A percentile compares a stretch with the other conserved stretches of the same genome.
Evolutionary conservation across 2,329 filamentous ascomycete genomes (phyloP).

Genomic region (Macrophomina pseudophaseolina): DNA sequence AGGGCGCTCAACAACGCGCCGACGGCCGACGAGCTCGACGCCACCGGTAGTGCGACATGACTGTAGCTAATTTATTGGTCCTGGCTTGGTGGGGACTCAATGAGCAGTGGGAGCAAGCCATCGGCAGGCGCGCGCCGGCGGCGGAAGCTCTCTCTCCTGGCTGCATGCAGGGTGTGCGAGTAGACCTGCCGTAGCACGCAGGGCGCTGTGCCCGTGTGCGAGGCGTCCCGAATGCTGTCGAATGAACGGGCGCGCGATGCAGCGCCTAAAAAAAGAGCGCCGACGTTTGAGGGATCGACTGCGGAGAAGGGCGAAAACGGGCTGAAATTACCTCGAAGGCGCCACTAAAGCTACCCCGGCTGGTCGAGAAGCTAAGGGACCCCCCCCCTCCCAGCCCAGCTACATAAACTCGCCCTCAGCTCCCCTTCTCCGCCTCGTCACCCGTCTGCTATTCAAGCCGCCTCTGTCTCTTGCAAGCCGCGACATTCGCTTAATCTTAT

Average conservation of each 20-base stretch:
- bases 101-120: not conserved
- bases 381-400: not conserved
- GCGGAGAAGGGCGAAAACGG: conserved; percentile 14
- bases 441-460: conserved; percentile 13
- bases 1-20: not conserved
- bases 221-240: not conserved
- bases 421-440: not conserved
- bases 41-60: conserved; percentile 12
- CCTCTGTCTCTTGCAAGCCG: not conserved
- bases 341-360: conserved; percentile 4
- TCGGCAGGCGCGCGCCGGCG: not conserved
- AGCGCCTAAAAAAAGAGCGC: conserved; percentile 11
- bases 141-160: not conserved
- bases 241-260: conserved; percentile 1
- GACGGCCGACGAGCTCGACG: not conserved
- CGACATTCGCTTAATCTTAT: not conserved
- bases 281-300: conserved; percentile 10
- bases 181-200: not conserved
- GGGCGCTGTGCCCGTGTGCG: not conserved
- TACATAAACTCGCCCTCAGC: conserved; percentile 1
- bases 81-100: not conserved
- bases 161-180: not conserved
- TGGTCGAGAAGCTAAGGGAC: conserved; percentile 12
- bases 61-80: not conserved
- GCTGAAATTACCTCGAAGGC: conserved; percentile 1